Evolutionary conservation across 2,329 filamentous ascomycete species (phyloP), one percentile per base, ranked within the genome.

Genomic region (Ilyonectria sp.): DNA sequence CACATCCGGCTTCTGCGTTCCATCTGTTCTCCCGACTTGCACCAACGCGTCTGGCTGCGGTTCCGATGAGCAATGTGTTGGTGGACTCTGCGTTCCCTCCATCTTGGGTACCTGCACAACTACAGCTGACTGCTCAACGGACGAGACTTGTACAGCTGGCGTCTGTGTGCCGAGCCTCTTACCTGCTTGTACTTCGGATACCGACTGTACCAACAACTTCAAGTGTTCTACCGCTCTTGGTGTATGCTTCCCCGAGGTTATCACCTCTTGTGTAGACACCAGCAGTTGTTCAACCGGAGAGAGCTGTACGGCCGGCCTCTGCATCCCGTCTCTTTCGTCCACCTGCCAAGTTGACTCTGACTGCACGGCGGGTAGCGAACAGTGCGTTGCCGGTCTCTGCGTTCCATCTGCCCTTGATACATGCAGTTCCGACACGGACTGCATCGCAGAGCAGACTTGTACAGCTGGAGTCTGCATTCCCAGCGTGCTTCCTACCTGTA

Each of bases 71-170:
- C 15, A 35, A 2, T 63, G 61, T 6, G 46, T 55, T 6, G 46
- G 55, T 21, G 61, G 61, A 13, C 19, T 64, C 3, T 64, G 61
- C 17, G 19, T 64, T 1, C 61, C 61, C 6, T 44, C 55, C 3
- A 47, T 40, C 4, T 26, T 65, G 2, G 37, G 43, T 1, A 13
- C 23, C 2, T 65, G 63, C 6, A 26, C 29, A 19, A 4, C 3
- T 1, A n/a, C 19, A 6, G 43, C 17, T 3, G 43, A 40, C 10
- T 7, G 49, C 17, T 5, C 9, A 7, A n/a, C 6, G 3, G 49
- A 19, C n/a, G 17, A 52, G 29, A 33, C 29, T 13, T 52, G 49
- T 13, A 33, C 8, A 9, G 49, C 31, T 2, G 50, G 50, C 1
- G n/a, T 53, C 3, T 53, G 50, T 11, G n/a, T 53, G 4, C 50